Evolutionary conservation across 106 monocot genomes (phyloP), one percentile per base, ranked within the genome.

Genomic region (Agapanthus africanus): DNA sequence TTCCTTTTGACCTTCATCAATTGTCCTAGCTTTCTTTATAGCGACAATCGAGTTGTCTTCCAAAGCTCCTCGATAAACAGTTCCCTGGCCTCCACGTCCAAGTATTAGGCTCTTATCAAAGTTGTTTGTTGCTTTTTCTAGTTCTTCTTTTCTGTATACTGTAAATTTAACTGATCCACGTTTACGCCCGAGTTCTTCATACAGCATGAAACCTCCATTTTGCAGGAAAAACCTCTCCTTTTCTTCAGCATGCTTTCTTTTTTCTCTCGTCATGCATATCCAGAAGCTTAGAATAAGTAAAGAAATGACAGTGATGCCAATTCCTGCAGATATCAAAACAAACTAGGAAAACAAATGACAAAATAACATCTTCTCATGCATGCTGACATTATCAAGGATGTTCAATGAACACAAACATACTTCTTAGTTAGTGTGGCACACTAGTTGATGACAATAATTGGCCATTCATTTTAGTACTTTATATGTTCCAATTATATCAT

Each of bases 21-120:
- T 47, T 1, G 70, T 10, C 18, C 71, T 80, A 9, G 84, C 73
- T 31, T 63, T 85, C 71, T 85, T 85, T 44, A 85, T 78, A 6
- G 80, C 84, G 2, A 84, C 70, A 7, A 61, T 50, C 8, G 8
- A 6, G 30, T 67, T 33, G 10, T 18, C n/a, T 33, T 68, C 70
- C 11, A 80, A 47, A 6, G 68, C 31, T 0, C 84, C 80, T 22
- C 40, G 74, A 56, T 78, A 85, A 6, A 85, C 84, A 0, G 77
- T 85, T 18, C 84, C 84, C 21, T 80, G 38, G 11, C 84, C 84
- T 1, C 84, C 84, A 5, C 19, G 77, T 7, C 84, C 84, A n/a
- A 85, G 49, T 41, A 85, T 50, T n/a, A 62, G 49, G 60, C 16
- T 74, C 34, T 62, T 70, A 22, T 18, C 59, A 40, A 70, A 4